phyloP scores from a whole-genome alignment of 306 rosid species.

The Begonia peltatifolia region DNA sequence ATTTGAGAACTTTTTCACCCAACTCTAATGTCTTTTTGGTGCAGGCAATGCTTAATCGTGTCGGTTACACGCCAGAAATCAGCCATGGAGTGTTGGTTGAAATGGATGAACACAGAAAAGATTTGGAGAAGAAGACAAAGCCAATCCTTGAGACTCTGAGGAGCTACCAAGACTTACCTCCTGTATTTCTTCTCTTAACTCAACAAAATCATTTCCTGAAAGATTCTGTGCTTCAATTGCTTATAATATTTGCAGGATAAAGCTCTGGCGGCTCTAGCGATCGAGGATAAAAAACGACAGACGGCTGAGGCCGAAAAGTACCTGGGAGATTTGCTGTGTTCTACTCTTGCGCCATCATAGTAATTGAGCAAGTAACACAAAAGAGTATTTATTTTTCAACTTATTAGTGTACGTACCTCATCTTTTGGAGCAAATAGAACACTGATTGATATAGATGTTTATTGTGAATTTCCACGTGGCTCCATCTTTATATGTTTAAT shows the following conservation, averaged over 20 bases:
- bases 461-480: too few species aligned
- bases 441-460: too few species aligned
- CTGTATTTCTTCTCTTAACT: constrained; percentile 22
- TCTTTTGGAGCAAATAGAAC: too few species aligned
- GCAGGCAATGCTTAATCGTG: constrained; percentile 71
- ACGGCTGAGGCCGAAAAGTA: constrained; percentile 85
- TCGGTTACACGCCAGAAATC: constrained; percentile 78
- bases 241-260: constrained; percentile 45
- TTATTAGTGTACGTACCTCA: too few species aligned
- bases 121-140: constrained; percentile 84
- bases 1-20: too few species aligned
- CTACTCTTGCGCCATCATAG: constrained; percentile 59
- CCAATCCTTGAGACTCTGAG: constrained; percentile 81
- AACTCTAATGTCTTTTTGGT: background rate
- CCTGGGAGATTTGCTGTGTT: constrained; percentile 80
- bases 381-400: too few species aligned
- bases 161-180: constrained; percentile 94
- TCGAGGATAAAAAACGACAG: constrained; percentile 93
- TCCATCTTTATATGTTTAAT: too few species aligned
- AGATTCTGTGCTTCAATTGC: background rate
- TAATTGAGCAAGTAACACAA: too few species aligned
- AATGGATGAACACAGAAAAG: constrained; percentile 81
- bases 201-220: background rate
- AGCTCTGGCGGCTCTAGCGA: constrained; percentile 94
- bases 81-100: constrained; percentile 79